These are phyloP conservation scores for Bipolaris sorokiniana DNA, from an alignment of 2,329 filamentous ascomycete genomes.

Conservation along the genomic window DNA sequence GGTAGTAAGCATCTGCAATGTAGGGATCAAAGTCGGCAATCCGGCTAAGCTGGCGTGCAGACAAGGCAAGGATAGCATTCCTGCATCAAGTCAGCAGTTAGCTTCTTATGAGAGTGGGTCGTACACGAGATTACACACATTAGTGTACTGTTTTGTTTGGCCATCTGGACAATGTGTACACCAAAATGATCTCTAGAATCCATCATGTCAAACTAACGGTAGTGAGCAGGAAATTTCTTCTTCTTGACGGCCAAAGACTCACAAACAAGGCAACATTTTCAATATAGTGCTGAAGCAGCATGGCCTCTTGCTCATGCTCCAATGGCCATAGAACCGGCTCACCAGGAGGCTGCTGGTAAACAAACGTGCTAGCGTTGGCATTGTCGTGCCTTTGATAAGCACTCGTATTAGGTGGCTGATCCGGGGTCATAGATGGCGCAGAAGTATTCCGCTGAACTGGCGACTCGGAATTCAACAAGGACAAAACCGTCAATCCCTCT, in stretches of 20 bases:
- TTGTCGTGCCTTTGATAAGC: slow-evolving; percentile 16
- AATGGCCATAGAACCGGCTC: slow-evolving; percentile 45
- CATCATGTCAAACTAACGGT: slow-evolving; percentile 45
- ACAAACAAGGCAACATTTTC: slow-evolving; percentile 48
- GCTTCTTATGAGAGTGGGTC: not conserved
- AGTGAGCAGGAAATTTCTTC: not conserved
- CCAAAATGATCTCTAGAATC: slow-evolving; percentile 44
- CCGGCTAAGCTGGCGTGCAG: slow-evolving; percentile 51
- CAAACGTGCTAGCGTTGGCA: slow-evolving; percentile 26
- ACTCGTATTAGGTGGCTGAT: slow-evolving; percentile 14
- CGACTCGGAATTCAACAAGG: slow-evolving; percentile 44
- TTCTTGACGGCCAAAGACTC: slow-evolving; percentile 3
- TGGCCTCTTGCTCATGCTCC: slow-evolving; percentile 46
- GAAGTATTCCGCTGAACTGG: slow-evolving; percentile 25
- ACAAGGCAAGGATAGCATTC: slow-evolving; percentile 52
- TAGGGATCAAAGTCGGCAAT: slow-evolving; percentile 50
- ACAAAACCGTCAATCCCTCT: slow-evolving; percentile 43
- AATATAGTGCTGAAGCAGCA: slow-evolving; percentile 46
- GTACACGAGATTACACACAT: slow-evolving; percentile 25
- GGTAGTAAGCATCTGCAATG: slow-evolving; percentile 52
- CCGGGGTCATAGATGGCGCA: slow-evolving; percentile 25
- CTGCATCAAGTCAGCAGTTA: not conserved
- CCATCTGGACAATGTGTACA: slow-evolving; percentile 44
- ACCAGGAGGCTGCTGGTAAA: slow-evolving; percentile 39
- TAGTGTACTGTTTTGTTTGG: slow-evolving; percentile 48